These are phyloP conservation scores for Oryza officinalis DNA, from an alignment of 176 grass and related monocot species.

Conservation along the genomic window DNA sequence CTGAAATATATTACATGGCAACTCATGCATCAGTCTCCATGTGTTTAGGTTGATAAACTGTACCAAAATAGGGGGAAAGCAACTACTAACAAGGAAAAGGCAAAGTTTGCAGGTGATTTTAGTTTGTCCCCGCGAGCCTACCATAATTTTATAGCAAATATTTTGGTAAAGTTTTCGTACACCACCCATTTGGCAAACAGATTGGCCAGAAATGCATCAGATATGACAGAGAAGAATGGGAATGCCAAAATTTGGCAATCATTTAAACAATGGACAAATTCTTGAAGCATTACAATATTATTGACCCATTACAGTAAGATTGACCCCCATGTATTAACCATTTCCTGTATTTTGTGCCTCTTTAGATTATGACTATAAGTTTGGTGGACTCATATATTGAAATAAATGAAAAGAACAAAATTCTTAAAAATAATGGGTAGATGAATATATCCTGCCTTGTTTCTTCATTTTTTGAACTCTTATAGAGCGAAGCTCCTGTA, in stretches of 20 bases:
- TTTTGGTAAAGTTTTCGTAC: background rate
- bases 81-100: constrained; percentile 10
- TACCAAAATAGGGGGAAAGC: background rate
- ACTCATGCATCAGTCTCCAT: constrained; percentile 11
- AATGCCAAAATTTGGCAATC: background rate
- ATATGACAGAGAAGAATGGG: background rate
- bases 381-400: background rate
- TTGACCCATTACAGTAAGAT: background rate
- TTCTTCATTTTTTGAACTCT: constrained; percentile 97
- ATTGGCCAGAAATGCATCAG: background rate
- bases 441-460: constrained; percentile 58
- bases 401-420: background rate
- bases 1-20: constrained; percentile 42
- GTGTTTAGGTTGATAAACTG: background rate
- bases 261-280: background rate
- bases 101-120: background rate
- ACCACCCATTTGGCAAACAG: background rate
- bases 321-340: background rate
- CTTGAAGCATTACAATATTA: background rate
- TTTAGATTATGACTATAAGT: background rate
- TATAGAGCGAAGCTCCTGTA: constrained; percentile 93
- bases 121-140: background rate
- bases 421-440: background rate
- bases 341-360: background rate
- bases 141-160: background rate